Percentiles rank a stretch among this genome's conserved stretches.
Evolutionary conservation across 768 basidiomycete genomes (phyloP).

Genomic region (Amanita polypyramis): DNA sequence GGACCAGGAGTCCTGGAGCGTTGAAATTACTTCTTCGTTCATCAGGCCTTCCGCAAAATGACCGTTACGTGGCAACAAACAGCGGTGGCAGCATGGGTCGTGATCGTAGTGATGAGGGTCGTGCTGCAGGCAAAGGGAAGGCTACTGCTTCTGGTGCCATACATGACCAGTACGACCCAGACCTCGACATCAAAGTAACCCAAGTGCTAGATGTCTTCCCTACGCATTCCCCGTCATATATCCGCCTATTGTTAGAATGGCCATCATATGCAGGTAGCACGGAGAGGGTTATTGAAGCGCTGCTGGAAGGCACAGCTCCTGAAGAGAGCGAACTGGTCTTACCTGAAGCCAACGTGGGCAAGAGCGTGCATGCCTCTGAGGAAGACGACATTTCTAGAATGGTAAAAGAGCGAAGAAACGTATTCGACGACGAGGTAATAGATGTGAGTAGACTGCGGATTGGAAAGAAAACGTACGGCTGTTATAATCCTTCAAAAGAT

Average conservation of each 20-base stretch:
- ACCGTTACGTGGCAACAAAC: background rate
- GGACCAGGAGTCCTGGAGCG: conserved; percentile 36
- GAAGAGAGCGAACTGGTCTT: conserved; percentile 17
- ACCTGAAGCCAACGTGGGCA: background rate
- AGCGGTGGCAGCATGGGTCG: background rate
- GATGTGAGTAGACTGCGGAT: conserved; percentile 48
- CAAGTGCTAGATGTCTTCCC: conserved; percentile 76
- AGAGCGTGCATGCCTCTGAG: background rate
- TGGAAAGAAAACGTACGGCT: conserved; percentile 53
- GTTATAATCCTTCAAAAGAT: conserved; percentile 11
- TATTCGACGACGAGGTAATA: conserved; percentile 66
- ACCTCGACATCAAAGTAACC: conserved; percentile 46
- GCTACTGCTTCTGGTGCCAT: conserved; percentile 15
- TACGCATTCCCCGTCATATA: conserved; percentile 42
- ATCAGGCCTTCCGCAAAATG: conserved; percentile 33
- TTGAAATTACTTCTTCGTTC: conserved; percentile 57
- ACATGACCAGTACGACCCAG: conserved; percentile 17
- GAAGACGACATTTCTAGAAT: conserved; percentile 12
- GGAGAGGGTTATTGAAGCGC: conserved; percentile 55
- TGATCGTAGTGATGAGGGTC: background rate
- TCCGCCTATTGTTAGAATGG: conserved; percentile 45
- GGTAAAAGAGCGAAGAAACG: conserved; percentile 47
- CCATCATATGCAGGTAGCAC: conserved; percentile 40
- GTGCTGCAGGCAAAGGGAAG: conserved; percentile 29
- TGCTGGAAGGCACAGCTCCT: conserved; percentile 69